These are phyloP conservation scores for Vinca major DNA, from an alignment of 305 asterid species.

Conservation along the genomic window DNA sequence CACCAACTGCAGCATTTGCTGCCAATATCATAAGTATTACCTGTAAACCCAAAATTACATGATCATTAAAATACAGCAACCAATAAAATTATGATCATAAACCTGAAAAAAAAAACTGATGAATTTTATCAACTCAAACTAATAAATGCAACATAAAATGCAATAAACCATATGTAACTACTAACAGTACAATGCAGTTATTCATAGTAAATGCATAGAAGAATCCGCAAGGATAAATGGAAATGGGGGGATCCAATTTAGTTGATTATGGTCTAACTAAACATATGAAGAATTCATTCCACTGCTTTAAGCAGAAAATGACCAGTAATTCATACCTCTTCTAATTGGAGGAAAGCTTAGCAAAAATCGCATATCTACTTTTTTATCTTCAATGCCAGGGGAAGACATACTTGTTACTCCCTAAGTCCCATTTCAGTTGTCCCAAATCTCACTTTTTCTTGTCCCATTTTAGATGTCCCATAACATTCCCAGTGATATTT, in stretches of 20 bases:
- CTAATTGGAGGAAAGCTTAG: not conserved
- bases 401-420: not conserved
- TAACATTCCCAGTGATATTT: no score
- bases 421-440: no score
- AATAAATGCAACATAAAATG: not conserved
- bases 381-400: not conserved
- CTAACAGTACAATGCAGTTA: not conserved
- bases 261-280: not conserved
- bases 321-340: not conserved
- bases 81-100: not conserved
- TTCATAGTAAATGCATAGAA: not conserved
- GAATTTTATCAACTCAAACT: not conserved
- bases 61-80: constrained; percentile 12
- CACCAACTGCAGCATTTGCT: constrained; percentile 99
- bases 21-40: constrained; percentile 96
- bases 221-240: not conserved
- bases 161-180: no score
- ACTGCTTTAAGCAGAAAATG: not conserved
- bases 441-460: no score
- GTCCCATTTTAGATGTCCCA: no score
- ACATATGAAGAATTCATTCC: not conserved
- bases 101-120: not conserved
- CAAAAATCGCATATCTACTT: not conserved
- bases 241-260: not conserved
- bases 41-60: constrained; percentile 27